Conservation (phyloP, 352 stramenopile genomes). For the Phytophthora colocasiae region DNA sequence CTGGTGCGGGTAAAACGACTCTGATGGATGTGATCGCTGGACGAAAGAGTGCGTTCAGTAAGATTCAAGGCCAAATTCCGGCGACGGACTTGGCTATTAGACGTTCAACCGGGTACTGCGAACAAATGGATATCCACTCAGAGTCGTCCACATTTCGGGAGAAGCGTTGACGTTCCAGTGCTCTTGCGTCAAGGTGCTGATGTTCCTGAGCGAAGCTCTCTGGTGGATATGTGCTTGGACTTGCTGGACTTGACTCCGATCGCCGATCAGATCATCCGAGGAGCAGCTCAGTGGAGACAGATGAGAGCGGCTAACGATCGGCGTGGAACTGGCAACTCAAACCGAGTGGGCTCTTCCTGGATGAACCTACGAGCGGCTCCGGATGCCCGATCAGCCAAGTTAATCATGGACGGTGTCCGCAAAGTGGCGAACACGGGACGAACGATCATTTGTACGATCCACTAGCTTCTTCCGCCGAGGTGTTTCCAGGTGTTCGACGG, state of each 20-base stretch:
- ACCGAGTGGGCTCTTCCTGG: constrained; percentile 24
- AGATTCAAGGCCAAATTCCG: constrained; percentile 14
- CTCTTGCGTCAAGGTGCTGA: constrained; percentile 17
- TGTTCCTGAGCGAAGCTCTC: constrained; percentile 9
- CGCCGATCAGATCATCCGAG: constrained; percentile 27
- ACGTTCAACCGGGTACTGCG: constrained; percentile 20
- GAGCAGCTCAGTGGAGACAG: constrained; percentile 29
- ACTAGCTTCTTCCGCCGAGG: constrained; percentile 18
- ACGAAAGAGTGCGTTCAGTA: constrained; percentile 24
- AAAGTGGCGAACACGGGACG: constrained; percentile 16
- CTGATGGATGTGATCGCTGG: constrained; percentile 26
- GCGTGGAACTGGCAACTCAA: constrained; percentile 18
- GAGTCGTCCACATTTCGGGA: constrained; percentile 21
- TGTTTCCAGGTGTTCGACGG: constrained; percentile 25
- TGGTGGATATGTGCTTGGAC: constrained; percentile 13
- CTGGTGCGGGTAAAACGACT: constrained; percentile 27
- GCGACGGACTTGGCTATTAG: constrained; percentile 20
- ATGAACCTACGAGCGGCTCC: constrained; percentile 25
- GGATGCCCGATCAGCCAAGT: constrained; percentile 22
- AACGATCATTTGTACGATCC: constrained; percentile 20
- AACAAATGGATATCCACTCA: constrained; percentile 27
- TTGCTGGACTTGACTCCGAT: constrained; percentile 18
- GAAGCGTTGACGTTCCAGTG: constrained; percentile 21
- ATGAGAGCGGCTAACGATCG: constrained; percentile 30
- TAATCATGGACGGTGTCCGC: constrained; percentile 32